Base-by-base conservation (phyloP, 2,329 filamentous ascomycete species). In the Penicillium sp. region DNA sequence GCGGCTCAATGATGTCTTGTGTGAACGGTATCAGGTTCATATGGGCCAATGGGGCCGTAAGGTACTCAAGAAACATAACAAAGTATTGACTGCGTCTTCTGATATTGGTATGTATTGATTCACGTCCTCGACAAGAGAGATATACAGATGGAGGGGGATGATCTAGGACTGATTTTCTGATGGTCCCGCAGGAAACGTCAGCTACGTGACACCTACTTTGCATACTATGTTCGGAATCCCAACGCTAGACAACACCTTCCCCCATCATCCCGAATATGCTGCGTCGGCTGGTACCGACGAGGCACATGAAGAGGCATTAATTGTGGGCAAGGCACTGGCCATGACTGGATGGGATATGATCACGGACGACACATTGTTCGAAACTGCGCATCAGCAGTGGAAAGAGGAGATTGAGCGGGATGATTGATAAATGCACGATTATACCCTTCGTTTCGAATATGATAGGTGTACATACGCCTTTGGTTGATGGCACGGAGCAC, bases 181-280 rank as follows among this genome's bases (percentile, higher is more conserved):
- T 48, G 6, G 14, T 8, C 2, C 5, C 16, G 8, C 43, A 81
- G 82, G 82, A 25, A 84, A 84, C 57, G 81, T 84, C 10, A 79
- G 78, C 13, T 80, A 83, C 54, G 62, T 76, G 1, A 71, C 81
- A 1, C 82, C 82, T 1, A 78, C 76, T 4, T 79, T 84, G 53
- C 82, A 84, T 62, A 79, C 80, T 4, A 79, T 76, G 35, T 84
- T 84, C 59, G 74, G 71, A 1, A 81, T 85, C 37, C 75, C 78
- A 0, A 73, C 77, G 1, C 65, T 73, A 0, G 73, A 76, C 13
- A 77, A 70, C 4, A 63, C 67, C 0, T 73, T 65, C 26, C 73
- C 69, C 4, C 78, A 80, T 77, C 26, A 76, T 35, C 76, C 78
- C 7, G 67, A 72, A 4, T 84, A 84, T 67, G 75, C 81, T 0